Evolutionary conservation across 352 stramenopile species (phyloP), one percentile per base, ranked within the genome.

Genomic region (Globisporangium paddicum): DNA sequence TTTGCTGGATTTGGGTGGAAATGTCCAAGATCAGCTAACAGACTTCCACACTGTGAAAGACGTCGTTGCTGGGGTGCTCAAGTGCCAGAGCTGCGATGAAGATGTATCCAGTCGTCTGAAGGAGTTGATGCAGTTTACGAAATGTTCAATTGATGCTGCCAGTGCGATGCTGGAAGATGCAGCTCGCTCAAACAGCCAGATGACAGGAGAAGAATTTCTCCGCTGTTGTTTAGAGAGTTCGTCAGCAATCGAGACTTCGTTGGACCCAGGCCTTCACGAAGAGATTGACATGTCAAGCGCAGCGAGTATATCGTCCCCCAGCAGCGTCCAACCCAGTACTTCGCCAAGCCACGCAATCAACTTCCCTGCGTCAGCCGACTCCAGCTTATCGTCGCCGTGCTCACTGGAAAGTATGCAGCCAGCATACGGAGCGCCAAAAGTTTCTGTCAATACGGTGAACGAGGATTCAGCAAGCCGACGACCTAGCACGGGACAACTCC

Each of bases 361-460:
- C 19, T 23, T 45, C 4, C 25, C 32, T 45, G 46, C 60, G 28
- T 50, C 60, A 30, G 51, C 60, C 26, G 52, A 60, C 19, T 40
- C 46, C 19, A 61, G 45, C 16, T 44, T 60, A 44, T 25, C 42
- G 18, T 66, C 60, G 28, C 34, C 52, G n/a, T 61, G 52, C 40
- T 3, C 61, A 44, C 52, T 60, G 13, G 49, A 45, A 37, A 57
- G 37, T 42, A 35, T 47, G 8, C n/a, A 48, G 30, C 42, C 23
- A 16, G 21, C 16, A 0, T 23, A 19, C 6, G 14, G 23, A 18
- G 3, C 16, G 18, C 26, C 38, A 28, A 28, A 37, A 42, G 5
- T 38, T 14, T 18, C 26, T 14, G 37, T 18, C 21, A 14, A 5
- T 26, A 34, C 21, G 21, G 34, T 26, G 21, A 23, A 18, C 14